These are phyloP conservation scores for Jimgerdemannia flammicorona DNA, from an alignment of 192 early-diverging fungal genomes.

Conservation along the genomic window DNA sequence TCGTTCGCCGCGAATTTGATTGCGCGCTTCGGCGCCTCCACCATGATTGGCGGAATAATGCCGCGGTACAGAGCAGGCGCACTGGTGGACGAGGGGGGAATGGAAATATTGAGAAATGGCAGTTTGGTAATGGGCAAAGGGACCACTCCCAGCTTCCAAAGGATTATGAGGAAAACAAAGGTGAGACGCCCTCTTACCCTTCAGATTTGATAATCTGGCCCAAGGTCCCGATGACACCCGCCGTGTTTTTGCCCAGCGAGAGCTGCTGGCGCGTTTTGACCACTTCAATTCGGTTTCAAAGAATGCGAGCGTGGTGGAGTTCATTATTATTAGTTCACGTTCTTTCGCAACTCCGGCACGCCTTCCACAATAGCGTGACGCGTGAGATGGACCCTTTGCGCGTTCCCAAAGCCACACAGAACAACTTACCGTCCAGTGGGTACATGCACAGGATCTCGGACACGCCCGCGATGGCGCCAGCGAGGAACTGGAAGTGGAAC, in stretches of 20 bases:
- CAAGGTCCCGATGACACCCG: conserved; percentile 20
- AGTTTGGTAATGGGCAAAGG: too few species aligned
- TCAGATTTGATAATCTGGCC: conserved; percentile 26
- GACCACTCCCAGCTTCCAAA: too few species aligned
- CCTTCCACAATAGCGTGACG: too few species aligned
- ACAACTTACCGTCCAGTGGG: conserved; percentile 61
- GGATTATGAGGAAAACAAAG: too few species aligned
- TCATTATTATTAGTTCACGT: too few species aligned
- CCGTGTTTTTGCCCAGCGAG: conserved; percentile 18
- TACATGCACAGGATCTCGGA: conserved; percentile 96
- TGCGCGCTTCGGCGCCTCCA: conserved; percentile 94
- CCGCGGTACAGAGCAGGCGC: conserved; percentile 70
- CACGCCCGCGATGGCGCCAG: conserved; percentile 77
- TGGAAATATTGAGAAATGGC: too few species aligned
- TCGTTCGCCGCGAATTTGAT: conserved; percentile 98
- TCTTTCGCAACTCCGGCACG: too few species aligned
- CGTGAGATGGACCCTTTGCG: too few species aligned
- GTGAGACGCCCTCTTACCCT: background rate
- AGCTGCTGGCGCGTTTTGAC: conserved; percentile 82
- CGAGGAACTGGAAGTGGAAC: conserved; percentile 75
- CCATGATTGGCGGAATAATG: conserved; percentile 95
- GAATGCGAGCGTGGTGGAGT: too few species aligned
- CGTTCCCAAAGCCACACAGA: too few species aligned
- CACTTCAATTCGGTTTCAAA: too few species aligned
- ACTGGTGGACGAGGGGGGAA: background rate